Evolutionary conservation across 805 yeast genomes (phyloP), one percentile per base, ranked within the genome.

Genomic region (Nakazawaea holstii): DNA sequence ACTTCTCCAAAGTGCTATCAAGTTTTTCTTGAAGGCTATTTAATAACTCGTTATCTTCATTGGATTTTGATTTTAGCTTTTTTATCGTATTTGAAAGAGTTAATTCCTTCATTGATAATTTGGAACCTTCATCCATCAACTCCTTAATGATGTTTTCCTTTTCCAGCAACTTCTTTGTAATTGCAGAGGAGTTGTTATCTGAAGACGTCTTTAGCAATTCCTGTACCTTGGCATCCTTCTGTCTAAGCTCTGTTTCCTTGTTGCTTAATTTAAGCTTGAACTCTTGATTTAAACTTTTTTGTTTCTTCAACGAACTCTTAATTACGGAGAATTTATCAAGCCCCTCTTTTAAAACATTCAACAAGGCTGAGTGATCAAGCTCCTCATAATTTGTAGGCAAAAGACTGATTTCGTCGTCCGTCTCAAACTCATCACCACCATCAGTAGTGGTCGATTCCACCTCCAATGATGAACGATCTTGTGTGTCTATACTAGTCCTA

Each of bases 101-200:
- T 27, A 88, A 71, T 56, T 92, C 97, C 51, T 79, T 81, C 49
- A 74, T 73, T 0, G 94, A 80, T 35, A 89, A 64, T 24, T 75
- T 78, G 52, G 84, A 82, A 4, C 96, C 96, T 62, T 90, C 96
- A 46, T 76, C 79, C 58, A 86, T 59, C 28, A 91, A 66, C 48
- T 83, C 81, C 14, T 77, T 74, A 26, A 91, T 80, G 29, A 80
- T 76, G 10, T 69, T 74, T 44, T 90, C 87, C 68, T 69, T 83
- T 55, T 63, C 77, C 56, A 52, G 65, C 41, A 62, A 62, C 47
- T 64, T 73, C 52, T 55, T 68, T 52, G 48, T 55, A 48, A 58
- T 53, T 6, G 49, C 59, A 50, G 38, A 47, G 8, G 31, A 10
- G 9, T 37, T 26, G 9, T 48, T 4, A 14, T 45, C 8, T 7